phyloP scores from a whole-genome alignment of 305 asterid genomes.

The Coffea humblotiana region DNA sequence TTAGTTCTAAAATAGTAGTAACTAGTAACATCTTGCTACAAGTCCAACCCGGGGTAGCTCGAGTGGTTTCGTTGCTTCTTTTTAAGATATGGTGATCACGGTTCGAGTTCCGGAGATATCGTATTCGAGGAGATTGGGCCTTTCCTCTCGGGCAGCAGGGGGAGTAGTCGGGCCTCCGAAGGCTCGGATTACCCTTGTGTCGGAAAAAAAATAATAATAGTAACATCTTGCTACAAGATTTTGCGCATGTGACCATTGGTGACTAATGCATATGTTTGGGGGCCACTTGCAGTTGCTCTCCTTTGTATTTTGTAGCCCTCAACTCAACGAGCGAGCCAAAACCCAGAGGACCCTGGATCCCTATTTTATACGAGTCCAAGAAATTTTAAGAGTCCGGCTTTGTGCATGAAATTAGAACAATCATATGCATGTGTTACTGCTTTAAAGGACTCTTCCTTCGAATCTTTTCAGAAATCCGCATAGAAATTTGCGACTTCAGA shows the following conservation, averaged over 20 bases:
- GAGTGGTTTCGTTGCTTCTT: too few species aligned
- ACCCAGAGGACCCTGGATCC: background rate
- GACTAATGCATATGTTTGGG: conserved; percentile 10
- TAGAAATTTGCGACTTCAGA: background rate
- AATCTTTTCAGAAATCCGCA: background rate
- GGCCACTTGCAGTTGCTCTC: conserved; percentile 21
- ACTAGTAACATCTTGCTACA: conserved; percentile 41
- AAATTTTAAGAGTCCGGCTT: background rate
- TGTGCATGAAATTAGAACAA: background rate
- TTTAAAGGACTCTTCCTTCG: background rate
- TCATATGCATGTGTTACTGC: background rate
- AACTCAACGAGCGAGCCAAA: background rate
- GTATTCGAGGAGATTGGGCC: too few species aligned
- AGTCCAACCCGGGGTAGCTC: too few species aligned
- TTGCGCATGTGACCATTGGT: conserved; percentile 38
- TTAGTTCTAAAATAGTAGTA: conserved; percentile 14
- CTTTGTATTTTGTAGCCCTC: too few species aligned
- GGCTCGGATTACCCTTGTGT: too few species aligned
- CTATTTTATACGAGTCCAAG: background rate
- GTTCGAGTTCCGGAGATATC: too few species aligned
- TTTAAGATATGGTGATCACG: too few species aligned
- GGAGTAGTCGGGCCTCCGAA: too few species aligned
- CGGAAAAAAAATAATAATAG: too few species aligned
- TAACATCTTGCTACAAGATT: conserved; percentile 37
- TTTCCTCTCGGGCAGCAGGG: too few species aligned